Conservation (phyloP, 352 stramenopile genomes). For the Plasmopara muralis region DNA sequence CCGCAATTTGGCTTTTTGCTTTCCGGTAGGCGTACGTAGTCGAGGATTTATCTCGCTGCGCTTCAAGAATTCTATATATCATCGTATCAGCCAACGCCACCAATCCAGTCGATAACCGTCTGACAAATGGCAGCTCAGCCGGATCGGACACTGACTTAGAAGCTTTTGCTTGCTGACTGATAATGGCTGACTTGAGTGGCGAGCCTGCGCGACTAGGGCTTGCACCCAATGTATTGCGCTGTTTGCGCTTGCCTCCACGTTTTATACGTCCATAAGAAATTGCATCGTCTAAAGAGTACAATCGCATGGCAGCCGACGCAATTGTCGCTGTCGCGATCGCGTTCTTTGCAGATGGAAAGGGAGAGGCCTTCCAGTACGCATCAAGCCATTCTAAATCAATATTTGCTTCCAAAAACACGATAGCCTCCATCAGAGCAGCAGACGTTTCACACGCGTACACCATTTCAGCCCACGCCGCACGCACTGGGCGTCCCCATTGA, state of each 20-base stretch:
- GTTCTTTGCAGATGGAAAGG: slow-evolving; percentile 51
- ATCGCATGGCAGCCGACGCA: slow-evolving; percentile 61
- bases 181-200: slow-evolving; percentile 27
- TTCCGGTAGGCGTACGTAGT: slow-evolving; percentile 41
- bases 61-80: slow-evolving; percentile 43
- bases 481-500: slow-evolving; percentile 55
- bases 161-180: slow-evolving; percentile 20
- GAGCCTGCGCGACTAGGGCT: slow-evolving; percentile 25
- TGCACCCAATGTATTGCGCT: slow-evolving; percentile 10
- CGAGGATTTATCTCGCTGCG: slow-evolving; percentile 47
- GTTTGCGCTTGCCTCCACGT: slow-evolving; percentile 44
- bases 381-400: slow-evolving; percentile 77
- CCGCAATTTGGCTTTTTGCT: slow-evolving; percentile 44
- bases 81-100: slow-evolving; percentile 39
- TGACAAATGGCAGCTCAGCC: slow-evolving; percentile 44
- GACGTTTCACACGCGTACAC: slow-evolving; percentile 53
- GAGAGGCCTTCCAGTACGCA: slow-evolving; percentile 62
- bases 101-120: slow-evolving; percentile 26
- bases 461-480: slow-evolving; percentile 71
- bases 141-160: slow-evolving; percentile 21
- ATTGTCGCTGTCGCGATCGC: slow-evolving; percentile 55
- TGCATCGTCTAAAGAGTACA: slow-evolving; percentile 74
- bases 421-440: slow-evolving; percentile 44
- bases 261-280: slow-evolving; percentile 66
- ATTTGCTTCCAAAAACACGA: slow-evolving; percentile 68